Base-by-base conservation (phyloP, 306 rosid species). In the Pterocarpus macrocarpus region DNA sequence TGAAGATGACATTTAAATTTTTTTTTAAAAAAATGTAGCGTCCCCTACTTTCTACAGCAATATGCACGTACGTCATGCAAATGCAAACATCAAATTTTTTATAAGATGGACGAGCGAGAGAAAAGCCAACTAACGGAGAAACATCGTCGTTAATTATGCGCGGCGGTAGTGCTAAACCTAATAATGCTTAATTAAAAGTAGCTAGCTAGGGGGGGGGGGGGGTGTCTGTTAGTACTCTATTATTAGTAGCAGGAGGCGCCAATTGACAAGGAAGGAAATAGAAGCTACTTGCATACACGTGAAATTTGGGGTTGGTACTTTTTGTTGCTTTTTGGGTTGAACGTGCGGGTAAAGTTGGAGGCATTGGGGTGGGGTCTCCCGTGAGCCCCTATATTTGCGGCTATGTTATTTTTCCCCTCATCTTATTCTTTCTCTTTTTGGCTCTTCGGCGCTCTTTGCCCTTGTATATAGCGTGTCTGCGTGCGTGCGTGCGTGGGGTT, bases 341-440 rank as follows among this genome's bases (percentile, higher is more conserved):
- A 65, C 75, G 84, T 71, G 73, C 62, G 73, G 68, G 80, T 14
- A 73, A 64, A 64, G 67, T 55, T 28, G 72, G 64, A 73, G 64
- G 64, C 7, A 11, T 52, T 55, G 35, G 36, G n/a, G 61, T 52
- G 73, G 83, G 71, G 34, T 78, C 57, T 59, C 72, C 17, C 71
- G 70, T 70, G 77, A 38, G 16, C 41, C 67, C 80, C 61, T 61
- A 75, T 8, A 16, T 73, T 57, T 64, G 70, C 70, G 47, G 70
- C 36, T 71, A 38, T 71, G 61, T 4, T n/a, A 7, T 15, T 74
- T 47, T 34, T 10, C 33, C 30, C 0, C 3, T 33, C 28, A 22
- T 22, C 28, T 22, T 22, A 22, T 15, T 28, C 5, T 8, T 9
- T 28, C 12, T 4, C 5, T 11, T 28, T 59, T 58, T 22, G 14